Conservation (phyloP, 768 basidiomycete species). For the Pleurotus eryngii region DNA sequence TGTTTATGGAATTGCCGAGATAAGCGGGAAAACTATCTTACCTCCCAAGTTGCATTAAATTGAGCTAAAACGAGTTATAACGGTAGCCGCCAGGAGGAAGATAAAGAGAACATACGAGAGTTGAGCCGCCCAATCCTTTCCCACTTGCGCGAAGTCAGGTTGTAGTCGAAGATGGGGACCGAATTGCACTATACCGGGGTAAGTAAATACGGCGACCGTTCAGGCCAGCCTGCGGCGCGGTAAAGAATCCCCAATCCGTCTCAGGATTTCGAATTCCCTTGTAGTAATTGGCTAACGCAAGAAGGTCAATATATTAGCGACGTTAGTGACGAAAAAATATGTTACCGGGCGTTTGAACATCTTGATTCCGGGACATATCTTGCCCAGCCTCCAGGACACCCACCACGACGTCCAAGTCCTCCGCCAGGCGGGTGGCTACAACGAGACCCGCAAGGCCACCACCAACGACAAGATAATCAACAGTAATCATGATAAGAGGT, state of each 20-base stretch:
- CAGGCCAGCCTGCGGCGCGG: neutral
- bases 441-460: conserved; percentile 20
- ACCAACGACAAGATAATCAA: conserved; percentile 5
- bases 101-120: neutral
- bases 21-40: conserved; percentile 1
- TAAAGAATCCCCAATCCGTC: conserved; percentile 7
- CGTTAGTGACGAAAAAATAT: neutral
- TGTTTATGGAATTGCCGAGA: neutral
- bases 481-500: neutral
- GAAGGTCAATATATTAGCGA: neutral
- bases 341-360: conserved; percentile 4
- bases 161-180: neutral
- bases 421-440: conserved; percentile 12
- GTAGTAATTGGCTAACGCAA: neutral
- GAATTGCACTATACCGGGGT: neutral
- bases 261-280: conserved; percentile 4
- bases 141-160: neutral
- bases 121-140: conserved; percentile 5
- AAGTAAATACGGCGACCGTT: conserved; percentile 2
- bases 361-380: neutral
- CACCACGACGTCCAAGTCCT: conserved; percentile 1
- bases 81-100: neutral
- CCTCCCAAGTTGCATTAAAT: conserved; percentile 4
- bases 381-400: conserved; percentile 6
- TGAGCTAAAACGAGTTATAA: neutral